A percentile compares a stretch with the other conserved stretches of the same genome.
These are phyloP conservation scores for Zymoseptoria brevis DNA, from an alignment of 2,329 filamentous ascomycete species.

Conservation along the genomic window DNA sequence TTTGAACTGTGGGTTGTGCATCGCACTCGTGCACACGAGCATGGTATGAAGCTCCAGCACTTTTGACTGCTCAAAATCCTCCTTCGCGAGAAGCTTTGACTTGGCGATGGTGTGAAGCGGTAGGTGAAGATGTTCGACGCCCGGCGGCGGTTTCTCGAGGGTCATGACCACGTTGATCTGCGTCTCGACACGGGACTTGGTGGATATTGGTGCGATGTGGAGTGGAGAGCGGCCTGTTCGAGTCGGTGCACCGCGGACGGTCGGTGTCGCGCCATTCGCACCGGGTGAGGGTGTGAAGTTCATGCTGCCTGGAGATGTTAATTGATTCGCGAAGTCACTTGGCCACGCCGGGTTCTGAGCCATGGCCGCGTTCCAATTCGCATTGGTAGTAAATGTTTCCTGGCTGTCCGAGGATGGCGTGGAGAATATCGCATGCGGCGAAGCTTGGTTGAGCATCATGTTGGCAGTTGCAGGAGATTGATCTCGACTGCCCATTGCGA, in stretches of 20 bases:
- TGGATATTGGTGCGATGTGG: constrained; percentile 31
- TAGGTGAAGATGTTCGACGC: constrained; percentile 73
- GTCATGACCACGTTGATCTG: constrained; percentile 85
- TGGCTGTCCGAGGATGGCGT: constrained; percentile 30
- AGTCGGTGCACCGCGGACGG: constrained; percentile 6
- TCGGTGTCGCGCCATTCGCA: constrained; percentile 23
- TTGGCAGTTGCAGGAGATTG: constrained; percentile 23
- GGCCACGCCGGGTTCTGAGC: constrained; percentile 29
- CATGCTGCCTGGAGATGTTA: constrained; percentile 26
- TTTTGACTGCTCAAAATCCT: constrained; percentile 59
- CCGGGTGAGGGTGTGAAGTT: constrained; percentile 30
- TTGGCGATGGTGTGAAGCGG: constrained; percentile 90
- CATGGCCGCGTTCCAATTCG: constrained; percentile 21
- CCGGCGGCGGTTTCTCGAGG: constrained; percentile 64
- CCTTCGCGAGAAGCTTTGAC: constrained; percentile 77
- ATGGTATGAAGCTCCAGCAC: constrained; percentile 72
- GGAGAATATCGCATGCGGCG: constrained; percentile 31
- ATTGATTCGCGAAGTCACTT: constrained; percentile 24
- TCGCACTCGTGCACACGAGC: constrained; percentile 86
- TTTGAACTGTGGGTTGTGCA: constrained; percentile 62
- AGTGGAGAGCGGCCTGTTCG: constrained; percentile 25
- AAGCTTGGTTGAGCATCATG: constrained; percentile 26
- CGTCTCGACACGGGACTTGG: constrained; percentile 89
- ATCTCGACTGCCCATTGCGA: constrained; percentile 25
- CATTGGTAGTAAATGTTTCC: constrained; percentile 25